Evolutionary conservation across 2,329 filamentous ascomycete species (phyloP), one percentile per base, ranked within the genome.

Genomic region (Aspergillus sergii): DNA sequence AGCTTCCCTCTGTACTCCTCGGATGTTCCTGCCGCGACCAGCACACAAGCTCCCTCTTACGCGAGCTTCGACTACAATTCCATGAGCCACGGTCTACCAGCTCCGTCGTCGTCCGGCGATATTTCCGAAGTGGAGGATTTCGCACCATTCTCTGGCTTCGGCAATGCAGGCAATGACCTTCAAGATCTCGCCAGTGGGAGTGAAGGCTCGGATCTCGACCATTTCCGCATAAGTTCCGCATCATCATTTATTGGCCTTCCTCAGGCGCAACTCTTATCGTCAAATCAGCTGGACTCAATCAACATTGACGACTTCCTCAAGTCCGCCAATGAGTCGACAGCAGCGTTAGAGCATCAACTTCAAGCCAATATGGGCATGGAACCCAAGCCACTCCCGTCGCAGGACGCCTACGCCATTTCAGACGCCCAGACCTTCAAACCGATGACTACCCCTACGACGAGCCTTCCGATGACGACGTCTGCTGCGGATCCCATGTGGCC

Each of bases 61-160:
- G 76, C 79, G 19, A 81, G 79, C 65, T 80, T 81, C 66, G 79
- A 82, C 66, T 78, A 79, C 69, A 77, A 76, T 61, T 77, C 74
- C 28, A 75, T 79, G 58, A 74, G 69, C 19, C 75, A 76, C 28
- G 74, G 77, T 32, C 75, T 78, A 10, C 71, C 80, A 14, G 74
- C 79, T 1, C 79, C 77, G 12, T 82, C 81, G 10, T 83, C 82
- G 3, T 83, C 81, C 6, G 81, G 80, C n/a, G 81, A 83, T 54
- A 73, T 80, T 23, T 83, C 82, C 4, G 82, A 84, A 66, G 75
- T 78, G 14, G 82, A 82, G 34, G 82, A 84, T 51, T 80, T 76
- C 58, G 72, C 73, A 19, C 71, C 75, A 9, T 71, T 77, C 56
- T 74, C 73, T 19, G 73, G 69, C 26, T 62, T 77, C 34, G 73